phyloP scores from a whole-genome alignment of 805 yeast species.

The Kazachstania taianensis region DNA sequence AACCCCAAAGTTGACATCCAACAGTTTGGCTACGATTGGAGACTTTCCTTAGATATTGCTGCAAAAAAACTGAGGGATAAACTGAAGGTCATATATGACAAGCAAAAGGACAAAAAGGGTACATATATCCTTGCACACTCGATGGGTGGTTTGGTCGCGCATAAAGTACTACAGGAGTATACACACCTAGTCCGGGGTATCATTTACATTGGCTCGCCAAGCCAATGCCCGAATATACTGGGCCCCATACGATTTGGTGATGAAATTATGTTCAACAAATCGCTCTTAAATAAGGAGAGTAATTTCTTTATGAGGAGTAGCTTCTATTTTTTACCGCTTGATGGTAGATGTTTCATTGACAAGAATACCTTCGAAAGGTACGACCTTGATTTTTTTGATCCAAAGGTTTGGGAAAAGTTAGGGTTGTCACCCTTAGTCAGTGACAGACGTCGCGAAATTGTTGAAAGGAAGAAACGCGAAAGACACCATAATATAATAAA shows the following conservation, averaged over 20 bases:
- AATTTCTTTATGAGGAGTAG: conserved; percentile 85
- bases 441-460: conserved; percentile 17
- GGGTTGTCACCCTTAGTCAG: conserved; percentile 66
- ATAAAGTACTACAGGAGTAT: conserved; percentile 58
- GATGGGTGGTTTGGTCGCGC: conserved; percentile 88
- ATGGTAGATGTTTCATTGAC: conserved; percentile 67
- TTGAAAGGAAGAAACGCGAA: conserved; percentile 7
- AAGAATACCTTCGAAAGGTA: conserved; percentile 45
- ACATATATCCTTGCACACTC: conserved; percentile 76
- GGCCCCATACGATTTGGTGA: conserved; percentile 85
- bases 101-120: conserved; percentile 36
- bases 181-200: conserved; percentile 66
- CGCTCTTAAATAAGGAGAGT: conserved; percentile 66
- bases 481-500: background rate
- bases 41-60: conserved; percentile 54
- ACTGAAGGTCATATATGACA: conserved; percentile 33
- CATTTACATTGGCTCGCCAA: conserved; percentile 74
- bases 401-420: conserved; percentile 69
- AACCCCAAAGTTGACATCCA: conserved; percentile 54
- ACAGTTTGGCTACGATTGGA: conserved; percentile 92
- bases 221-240: conserved; percentile 72
- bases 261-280: conserved; percentile 61
- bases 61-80: conserved; percentile 42
- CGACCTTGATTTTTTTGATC: conserved; percentile 68
- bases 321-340: conserved; percentile 64